A percentile compares a stretch with the other conserved stretches of the same genome.
Conservation (phyloP, 768 basidiomycete genomes). For the Rhizopogon roseolus region DNA sequence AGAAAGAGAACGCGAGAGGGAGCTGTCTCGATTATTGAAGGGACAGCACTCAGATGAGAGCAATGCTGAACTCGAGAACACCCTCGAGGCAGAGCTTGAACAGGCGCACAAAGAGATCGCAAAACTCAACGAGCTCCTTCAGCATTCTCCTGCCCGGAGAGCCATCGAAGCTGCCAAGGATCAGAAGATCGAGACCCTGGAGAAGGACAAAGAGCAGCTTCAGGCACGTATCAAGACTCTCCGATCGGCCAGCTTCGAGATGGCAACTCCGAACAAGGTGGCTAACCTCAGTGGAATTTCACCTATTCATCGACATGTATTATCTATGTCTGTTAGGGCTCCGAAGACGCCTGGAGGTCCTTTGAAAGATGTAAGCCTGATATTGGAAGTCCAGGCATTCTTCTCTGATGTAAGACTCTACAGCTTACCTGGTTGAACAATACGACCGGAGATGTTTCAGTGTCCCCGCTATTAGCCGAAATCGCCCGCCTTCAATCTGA, state of each 20-base stretch:
- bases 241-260: constrained; percentile 46
- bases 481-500: constrained; percentile 70
- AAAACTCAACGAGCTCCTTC: constrained; percentile 57
- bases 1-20: constrained; percentile 38
- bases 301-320: constrained; percentile 70
- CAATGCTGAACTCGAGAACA: constrained; percentile 54
- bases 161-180: constrained; percentile 79
- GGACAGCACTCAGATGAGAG: constrained; percentile 24
- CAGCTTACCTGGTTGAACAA: constrained; percentile 74
- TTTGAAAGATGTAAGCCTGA: constrained; percentile 59
- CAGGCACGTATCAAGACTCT: constrained; percentile 63
- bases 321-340: constrained; percentile 61
- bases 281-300: constrained; percentile 59
- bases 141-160: constrained; percentile 69
- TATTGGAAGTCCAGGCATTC: neutral
- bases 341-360: constrained; percentile 81
- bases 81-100: constrained; percentile 72
- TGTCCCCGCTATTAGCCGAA: constrained; percentile 64
- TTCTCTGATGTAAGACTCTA: constrained; percentile 8
- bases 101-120: constrained; percentile 74
- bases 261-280: constrained; percentile 54
- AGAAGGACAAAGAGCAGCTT: constrained; percentile 73
- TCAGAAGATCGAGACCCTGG: constrained; percentile 67
- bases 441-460: constrained; percentile 49
- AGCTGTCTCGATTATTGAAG: constrained; percentile 15